A percentile compares a stretch with the other conserved stretches of the same genome.
These are phyloP conservation scores for Russula sp. DNA, from an alignment of 768 basidiomycete genomes.

Conservation along the genomic window DNA sequence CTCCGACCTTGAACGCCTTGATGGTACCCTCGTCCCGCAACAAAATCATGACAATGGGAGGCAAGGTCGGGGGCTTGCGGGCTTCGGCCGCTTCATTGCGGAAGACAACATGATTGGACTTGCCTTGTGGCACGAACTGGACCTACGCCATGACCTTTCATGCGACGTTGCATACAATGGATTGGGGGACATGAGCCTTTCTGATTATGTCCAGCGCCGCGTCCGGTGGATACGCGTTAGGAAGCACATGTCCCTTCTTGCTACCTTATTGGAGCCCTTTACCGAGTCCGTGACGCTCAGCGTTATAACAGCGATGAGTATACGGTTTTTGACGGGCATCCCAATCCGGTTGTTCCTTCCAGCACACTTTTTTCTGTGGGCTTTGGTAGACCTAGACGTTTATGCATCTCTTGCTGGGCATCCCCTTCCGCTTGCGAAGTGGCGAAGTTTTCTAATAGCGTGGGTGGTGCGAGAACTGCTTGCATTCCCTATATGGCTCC, in stretches of 20 bases:
- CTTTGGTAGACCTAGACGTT: conserved; percentile 75
- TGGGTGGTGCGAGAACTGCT: conserved; percentile 77
- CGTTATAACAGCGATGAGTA: conserved; percentile 50
- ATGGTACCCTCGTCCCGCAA: conserved; percentile 50
- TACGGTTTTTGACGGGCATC: conserved; percentile 43
- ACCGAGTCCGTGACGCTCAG: conserved; percentile 80
- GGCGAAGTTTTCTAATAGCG: conserved; percentile 59
- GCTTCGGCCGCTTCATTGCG: conserved; percentile 84
- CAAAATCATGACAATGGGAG: conserved; percentile 23
- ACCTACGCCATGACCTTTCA: conserved; percentile 80
- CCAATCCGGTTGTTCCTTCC: conserved; percentile 48
- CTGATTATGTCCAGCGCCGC: conserved; percentile 81
- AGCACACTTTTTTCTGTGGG: conserved; percentile 61
- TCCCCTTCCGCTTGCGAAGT: conserved; percentile 41
- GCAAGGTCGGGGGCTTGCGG: conserved; percentile 53
- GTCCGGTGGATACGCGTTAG: conserved; percentile 96
- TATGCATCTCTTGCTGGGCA: conserved; percentile 68
- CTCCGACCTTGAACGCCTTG: conserved; percentile 74
- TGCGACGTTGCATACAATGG: conserved; percentile 86
- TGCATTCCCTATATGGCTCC: conserved; percentile 81
- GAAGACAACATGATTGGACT: conserved; percentile 98
- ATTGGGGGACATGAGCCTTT: conserved; percentile 80
- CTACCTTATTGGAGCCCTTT: conserved; percentile 86
- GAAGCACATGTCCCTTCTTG: conserved; percentile 84
- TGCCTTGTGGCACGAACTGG: conserved; percentile 90